Evolutionary conservation across 441 rosid species (phyloP).

Genomic region (Aquilaria agallochum): DNA sequence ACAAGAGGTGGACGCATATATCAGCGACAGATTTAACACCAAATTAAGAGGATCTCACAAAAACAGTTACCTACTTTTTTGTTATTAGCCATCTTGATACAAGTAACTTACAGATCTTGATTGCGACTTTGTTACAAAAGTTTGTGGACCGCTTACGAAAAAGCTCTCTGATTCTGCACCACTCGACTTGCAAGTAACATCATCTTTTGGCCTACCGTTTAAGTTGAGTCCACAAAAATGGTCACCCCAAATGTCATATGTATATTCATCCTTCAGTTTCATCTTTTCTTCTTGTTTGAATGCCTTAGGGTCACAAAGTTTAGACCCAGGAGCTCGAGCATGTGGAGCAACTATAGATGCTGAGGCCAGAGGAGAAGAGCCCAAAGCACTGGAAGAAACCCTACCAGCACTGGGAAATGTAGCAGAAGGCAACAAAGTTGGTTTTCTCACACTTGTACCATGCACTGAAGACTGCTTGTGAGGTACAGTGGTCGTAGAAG

Average conservation of each 20-base stretch:
- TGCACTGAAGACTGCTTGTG: conserved; percentile 25
- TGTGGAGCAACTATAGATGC: conserved; percentile 47
- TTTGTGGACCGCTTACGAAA: conserved; percentile 82
- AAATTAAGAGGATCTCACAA: too few species aligned
- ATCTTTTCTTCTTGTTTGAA: conserved; percentile 32
- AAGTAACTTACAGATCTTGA: conserved; percentile 52
- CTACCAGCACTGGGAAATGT: conserved; percentile 42
- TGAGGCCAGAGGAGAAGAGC: conserved; percentile 35
- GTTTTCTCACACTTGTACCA: conserved; percentile 22
- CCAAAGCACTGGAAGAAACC: conserved; percentile 17
- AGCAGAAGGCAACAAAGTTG: conserved; percentile 43
- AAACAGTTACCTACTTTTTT: conserved; percentile 26
- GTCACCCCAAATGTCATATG: conserved; percentile 90
- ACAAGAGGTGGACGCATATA: not conserved
- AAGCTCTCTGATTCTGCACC: conserved; percentile 58
- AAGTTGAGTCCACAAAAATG: conserved; percentile 59
- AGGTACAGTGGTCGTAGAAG: conserved; percentile 8
- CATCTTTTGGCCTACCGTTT: conserved; percentile 39
- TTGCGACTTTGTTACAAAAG: conserved; percentile 48
- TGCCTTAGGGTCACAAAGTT: conserved; percentile 23
- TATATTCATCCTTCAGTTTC: conserved; percentile 33
- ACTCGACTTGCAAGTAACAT: conserved; percentile 30
- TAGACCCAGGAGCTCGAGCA: conserved; percentile 84
- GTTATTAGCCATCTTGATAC: conserved; percentile 53
- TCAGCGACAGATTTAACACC: too few species aligned